Percentiles rank a stretch among this genome's conserved stretches.
These are phyloP conservation scores for Penicillium sclerotiorum DNA, from an alignment of 2,329 filamentous ascomycete genomes.

Conservation along the genomic window DNA sequence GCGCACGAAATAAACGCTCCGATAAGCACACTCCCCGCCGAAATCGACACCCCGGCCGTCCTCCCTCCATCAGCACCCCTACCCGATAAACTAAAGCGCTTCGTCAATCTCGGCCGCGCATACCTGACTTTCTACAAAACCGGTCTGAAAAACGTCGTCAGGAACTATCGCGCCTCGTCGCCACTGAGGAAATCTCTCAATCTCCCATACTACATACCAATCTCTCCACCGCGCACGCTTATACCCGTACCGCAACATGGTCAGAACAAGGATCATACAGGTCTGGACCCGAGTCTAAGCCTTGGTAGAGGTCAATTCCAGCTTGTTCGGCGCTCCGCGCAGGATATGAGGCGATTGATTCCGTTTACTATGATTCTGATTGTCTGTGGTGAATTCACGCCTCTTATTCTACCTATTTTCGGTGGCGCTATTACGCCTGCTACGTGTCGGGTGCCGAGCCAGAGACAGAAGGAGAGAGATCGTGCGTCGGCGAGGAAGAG, in stretches of 20 bases:
- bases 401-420: slow-evolving; percentile 73
- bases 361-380: slow-evolving; percentile 75
- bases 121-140: slow-evolving; percentile 87
- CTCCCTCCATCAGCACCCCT: slow-evolving; percentile 43
- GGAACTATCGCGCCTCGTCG: slow-evolving; percentile 57
- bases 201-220: slow-evolving; percentile 37
- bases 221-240: slow-evolving; percentile 27
- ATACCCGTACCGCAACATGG: too few relatives aligned
- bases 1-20: slow-evolving; percentile 67
- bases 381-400: slow-evolving; percentile 83
- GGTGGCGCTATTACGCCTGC: slow-evolving; percentile 71
- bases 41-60: slow-evolving; percentile 64
- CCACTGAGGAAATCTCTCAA: slow-evolving; percentile 34
- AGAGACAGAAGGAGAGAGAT: slow-evolving; percentile 61
- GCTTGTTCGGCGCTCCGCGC: slow-evolving; percentile 65
- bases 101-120: slow-evolving; percentile 64
- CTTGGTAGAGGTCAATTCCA: slow-evolving; percentile 70
- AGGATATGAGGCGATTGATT: slow-evolving; percentile 77
- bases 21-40: slow-evolving; percentile 69
- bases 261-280: too few relatives aligned
- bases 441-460: slow-evolving; percentile 79
- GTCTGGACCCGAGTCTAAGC: too few relatives aligned
- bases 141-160: slow-evolving; percentile 73
- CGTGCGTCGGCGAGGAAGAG: slow-evolving; percentile 53
- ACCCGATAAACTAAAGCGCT: slow-evolving; percentile 36